These are phyloP conservation scores for Rosa hybrid DNA, from an alignment of 331 rosid genomes.

Conservation along the genomic window DNA sequence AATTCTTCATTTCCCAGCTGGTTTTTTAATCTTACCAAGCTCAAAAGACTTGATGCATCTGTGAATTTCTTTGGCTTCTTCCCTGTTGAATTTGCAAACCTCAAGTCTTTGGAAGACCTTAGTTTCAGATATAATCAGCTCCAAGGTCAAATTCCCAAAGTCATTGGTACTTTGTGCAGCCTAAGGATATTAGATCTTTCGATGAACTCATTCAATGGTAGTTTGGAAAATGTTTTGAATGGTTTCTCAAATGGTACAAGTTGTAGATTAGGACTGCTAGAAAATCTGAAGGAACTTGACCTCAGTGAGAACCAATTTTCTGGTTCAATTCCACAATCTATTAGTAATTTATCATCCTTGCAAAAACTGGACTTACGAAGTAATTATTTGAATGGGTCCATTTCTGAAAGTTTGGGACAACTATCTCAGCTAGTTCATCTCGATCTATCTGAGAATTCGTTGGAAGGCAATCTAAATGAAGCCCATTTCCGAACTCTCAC, in stretches of 20 bases:
- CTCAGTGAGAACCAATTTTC: no score
- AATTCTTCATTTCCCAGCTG: no score
- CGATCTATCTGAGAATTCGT: neutral
- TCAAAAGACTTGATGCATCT: no score
- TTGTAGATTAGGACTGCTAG: no score
- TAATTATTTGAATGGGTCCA: neutral
- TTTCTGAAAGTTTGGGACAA: neutral
- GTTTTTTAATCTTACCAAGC: no score
- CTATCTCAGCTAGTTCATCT: neutral
- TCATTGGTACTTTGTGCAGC: neutral
- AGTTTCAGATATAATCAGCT: no score
- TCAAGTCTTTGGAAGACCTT: no score
- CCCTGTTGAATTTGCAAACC: no score
- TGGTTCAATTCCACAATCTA: neutral
- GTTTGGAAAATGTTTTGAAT: neutral
- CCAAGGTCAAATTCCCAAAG: neutral
- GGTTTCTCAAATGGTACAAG: neutral
- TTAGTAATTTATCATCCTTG: neutral
- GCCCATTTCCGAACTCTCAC: neutral
- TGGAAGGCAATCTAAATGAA: neutral
- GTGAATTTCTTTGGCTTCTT: no score
- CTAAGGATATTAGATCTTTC: neutral
- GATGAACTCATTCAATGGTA: fast-evolving
- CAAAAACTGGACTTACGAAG: no score
- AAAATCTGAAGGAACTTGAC: neutral